Percentiles rank a stretch among this genome's conserved stretches.
phyloP scores from a whole-genome alignment of 2,329 filamentous ascomycete genomes.

The Hypoxylon sp. region DNA sequence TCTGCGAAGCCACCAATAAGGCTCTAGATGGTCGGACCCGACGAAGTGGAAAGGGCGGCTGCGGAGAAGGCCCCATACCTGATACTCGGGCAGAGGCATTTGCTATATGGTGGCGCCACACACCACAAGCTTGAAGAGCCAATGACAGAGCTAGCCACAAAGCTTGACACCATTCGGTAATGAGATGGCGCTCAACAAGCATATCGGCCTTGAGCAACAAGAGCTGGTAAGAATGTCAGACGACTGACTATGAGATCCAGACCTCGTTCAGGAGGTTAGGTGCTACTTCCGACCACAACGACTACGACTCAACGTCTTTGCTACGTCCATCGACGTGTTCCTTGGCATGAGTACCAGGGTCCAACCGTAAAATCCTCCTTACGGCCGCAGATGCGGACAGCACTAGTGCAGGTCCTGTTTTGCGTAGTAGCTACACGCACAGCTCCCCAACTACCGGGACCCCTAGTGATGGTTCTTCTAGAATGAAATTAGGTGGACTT shows the following conservation, averaged over 20 bases:
- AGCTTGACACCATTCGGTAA: conserved; percentile 40
- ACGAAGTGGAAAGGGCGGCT: conserved; percentile 39
- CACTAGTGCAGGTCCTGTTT: conserved; percentile 44
- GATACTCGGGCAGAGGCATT: conserved; percentile 35
- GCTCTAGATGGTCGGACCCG: conserved; percentile 32
- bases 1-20: conserved; percentile 36
- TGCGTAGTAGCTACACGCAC: conserved; percentile 33
- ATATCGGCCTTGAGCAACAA: conserved; percentile 13
- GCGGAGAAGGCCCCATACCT: conserved; percentile 26
- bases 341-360: conserved; percentile 32
- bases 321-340: conserved; percentile 34
- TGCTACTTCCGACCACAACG: conserved; percentile 38
- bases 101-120: conserved; percentile 42
- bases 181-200: conserved; percentile 35
- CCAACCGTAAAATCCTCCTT: conserved; percentile 32
- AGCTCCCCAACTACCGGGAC: conserved; percentile 27
- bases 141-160: conserved; percentile 22
- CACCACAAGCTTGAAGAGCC: conserved; percentile 28
- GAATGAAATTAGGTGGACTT: conserved; percentile 11
- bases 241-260: conserved; percentile 14
- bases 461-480: conserved; percentile 12
- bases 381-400: conserved; percentile 38
- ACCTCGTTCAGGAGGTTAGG: conserved; percentile 21
- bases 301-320: conserved; percentile 17
- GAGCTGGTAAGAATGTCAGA: conserved; percentile 16